Base-by-base conservation (phyloP, 257 asterid species). In the Solanum boliviense region DNA sequence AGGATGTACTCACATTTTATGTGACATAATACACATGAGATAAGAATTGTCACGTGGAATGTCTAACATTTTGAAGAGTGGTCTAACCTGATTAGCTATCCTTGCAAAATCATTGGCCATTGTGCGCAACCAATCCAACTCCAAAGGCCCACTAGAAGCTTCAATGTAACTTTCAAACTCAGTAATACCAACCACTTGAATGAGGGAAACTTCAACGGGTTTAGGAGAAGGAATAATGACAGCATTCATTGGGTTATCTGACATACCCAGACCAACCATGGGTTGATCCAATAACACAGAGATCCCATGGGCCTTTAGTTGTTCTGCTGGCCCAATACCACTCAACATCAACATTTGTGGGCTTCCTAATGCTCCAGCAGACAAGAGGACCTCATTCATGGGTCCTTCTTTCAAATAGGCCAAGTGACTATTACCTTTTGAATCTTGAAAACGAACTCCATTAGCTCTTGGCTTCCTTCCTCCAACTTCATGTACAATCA, bases 301-400 rank as follows among this genome's bases (percentile, higher is more conserved):
- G 16, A 92, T 91, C 2, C 83, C 84, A 56, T 89, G 92, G 67
- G 86, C 79, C 20, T 5, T 78, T 5, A 92, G 36, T 12, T 92
- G 90, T 9, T 86, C 31, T 7, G 75, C 31, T 2, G 93, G 91
- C 34, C 94, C 94, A 86, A 92, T 91, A 21, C 99, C 98, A 31
- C 98, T 96, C 46, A 96, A 27, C 98, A 96, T 91, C 52, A 94
- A 41, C 35, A 94, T 9, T 46, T 94, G 98, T 87, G 98, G 98
- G 94, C 99, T 96, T 35, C 98, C 99, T 6, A 96, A 11, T 72
- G 99, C 96, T 18, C 99, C 99, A 0, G 99, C 98, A 11, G 94
- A 93, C 5, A 95, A 18, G 9, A 95, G 89, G 25, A 95, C 65
- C 94, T 96, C 99, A 36, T 88, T 93, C 58, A 5, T 87, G 11